Evolutionary conservation across 805 yeast genomes (phyloP), one percentile per base, ranked within the genome.

Genomic region (Yarrowia hollandica): DNA sequence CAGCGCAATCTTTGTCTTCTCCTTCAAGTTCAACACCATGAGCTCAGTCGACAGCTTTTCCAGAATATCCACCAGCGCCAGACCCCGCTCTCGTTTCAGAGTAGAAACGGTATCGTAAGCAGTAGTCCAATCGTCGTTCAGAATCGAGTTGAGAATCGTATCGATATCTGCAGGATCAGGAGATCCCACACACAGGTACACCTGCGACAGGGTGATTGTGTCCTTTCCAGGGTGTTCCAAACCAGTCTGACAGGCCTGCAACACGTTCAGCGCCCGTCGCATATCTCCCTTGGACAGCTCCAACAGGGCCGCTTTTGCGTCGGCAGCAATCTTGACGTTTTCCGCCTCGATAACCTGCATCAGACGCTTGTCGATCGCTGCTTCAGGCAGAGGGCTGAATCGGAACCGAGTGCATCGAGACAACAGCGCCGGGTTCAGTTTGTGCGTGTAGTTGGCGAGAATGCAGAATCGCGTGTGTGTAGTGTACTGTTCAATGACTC

Each of bases 401-500:
- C 99, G 78, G 76, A 94, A 95, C 65, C 97, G 77, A 7, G 99
- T 94, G 71, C 99, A 94, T 71, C 99, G 82, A 38, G 97, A 90
- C 52, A 92, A 74, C 65, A 94, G 79, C 0, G 99, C 99, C 1
- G 99, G 98, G 62, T 92, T 92, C 66, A 94, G 76, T 68, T 94
- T 94, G 75, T 94, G 97, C 1, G 97, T 85, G 74, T 94, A 94
- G 71, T 94, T 94, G 48, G 99, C 98, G 68, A 94, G 77, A 44
- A 94, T 90, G 74, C 97, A 91, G 71, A 92, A 92, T 63, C 98
- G 79, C n/a, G 97, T 90, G 71, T 90, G 91, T 67, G 89, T 87
- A 19, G 97, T 90, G 69, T 90, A 92, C 69, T 88, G 90, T 70
- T 92, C 98, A 69, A 92, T 92, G 67, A 85, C 92, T 72, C 99